Conservation (phyloP, 768 basidiomycete species). For the Omphalotus guepiniiformis region DNA sequence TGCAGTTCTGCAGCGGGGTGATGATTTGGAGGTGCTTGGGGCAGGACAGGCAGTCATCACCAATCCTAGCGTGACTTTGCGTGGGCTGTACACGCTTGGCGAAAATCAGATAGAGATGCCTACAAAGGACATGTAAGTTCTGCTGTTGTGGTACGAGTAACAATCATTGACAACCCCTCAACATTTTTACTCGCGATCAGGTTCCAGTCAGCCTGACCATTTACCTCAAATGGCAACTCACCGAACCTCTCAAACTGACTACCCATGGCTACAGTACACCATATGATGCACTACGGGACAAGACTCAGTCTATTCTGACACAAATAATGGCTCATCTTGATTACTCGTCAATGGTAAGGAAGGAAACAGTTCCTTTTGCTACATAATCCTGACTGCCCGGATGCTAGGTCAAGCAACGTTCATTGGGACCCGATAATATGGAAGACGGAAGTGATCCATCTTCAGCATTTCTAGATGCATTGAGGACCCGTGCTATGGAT, state of each 20-base stretch:
- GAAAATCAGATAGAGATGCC: constrained; percentile 87
- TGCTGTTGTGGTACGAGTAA: not conserved
- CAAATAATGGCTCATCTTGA: constrained; percentile 79
- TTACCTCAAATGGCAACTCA: constrained; percentile 73
- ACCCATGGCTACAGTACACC: constrained; percentile 84
- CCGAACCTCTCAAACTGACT: constrained; percentile 58
- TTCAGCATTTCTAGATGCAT: constrained; percentile 76
- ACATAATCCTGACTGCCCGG: not conserved
- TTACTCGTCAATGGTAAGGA: constrained; percentile 39
- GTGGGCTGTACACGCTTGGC: constrained; percentile 75
- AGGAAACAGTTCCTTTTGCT: not conserved
- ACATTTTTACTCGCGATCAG: constrained; percentile 79
- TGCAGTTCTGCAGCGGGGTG: constrained; percentile 77
- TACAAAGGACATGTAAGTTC: constrained; percentile 71
- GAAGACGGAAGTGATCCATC: constrained; percentile 67
- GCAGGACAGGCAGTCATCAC: constrained; percentile 86
- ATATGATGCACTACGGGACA: constrained; percentile 68
- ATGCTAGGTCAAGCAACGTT: constrained; percentile 69
- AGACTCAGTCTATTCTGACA: constrained; percentile 83
- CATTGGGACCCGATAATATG: constrained; percentile 69
- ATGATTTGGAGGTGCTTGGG: constrained; percentile 71
- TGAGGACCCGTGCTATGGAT: constrained; percentile 82
- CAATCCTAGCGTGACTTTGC: constrained; percentile 76
- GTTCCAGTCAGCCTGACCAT: constrained; percentile 82
- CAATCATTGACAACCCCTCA: not conserved